phyloP scores from a whole-genome alignment of 768 basidiomycete genomes.

The Sarcodon sp. region DNA sequence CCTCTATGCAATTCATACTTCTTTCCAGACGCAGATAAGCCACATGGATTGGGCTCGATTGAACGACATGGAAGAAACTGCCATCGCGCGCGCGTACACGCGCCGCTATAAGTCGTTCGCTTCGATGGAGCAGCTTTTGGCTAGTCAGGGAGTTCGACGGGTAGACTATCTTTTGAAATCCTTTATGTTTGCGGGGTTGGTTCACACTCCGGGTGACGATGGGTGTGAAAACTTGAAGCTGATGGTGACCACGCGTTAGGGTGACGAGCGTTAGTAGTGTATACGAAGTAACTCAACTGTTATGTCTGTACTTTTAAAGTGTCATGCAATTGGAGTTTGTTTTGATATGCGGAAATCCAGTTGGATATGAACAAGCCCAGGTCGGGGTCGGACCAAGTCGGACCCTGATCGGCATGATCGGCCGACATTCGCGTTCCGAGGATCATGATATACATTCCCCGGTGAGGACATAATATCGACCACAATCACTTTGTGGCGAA shows the following conservation, averaged over 20 bases:
- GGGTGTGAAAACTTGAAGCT: slow-evolving; percentile 13
- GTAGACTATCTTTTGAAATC: slow-evolving; percentile 24
- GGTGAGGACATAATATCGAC: too few species aligned
- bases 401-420: too few species aligned
- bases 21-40: slow-evolving; percentile 26
- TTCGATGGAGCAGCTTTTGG: slow-evolving; percentile 17
- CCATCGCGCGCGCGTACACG: slow-evolving; percentile 22
- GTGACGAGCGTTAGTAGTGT: too few species aligned
- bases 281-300: too few species aligned
- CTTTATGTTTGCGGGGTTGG: slow-evolving; percentile 23
- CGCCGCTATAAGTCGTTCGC: slow-evolving; percentile 19
- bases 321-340: too few species aligned
- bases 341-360: too few species aligned
- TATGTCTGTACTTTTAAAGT: too few species aligned
- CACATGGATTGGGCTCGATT: slow-evolving; percentile 22
- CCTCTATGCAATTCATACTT: slow-evolving; percentile 32
- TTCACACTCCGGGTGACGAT: slow-evolving; percentile 12
- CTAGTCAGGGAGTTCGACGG: slow-evolving; percentile 24
- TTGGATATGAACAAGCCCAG: too few species aligned
- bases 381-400: too few species aligned
- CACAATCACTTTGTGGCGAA: too few species aligned
- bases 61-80: slow-evolving; percentile 14
- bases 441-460: too few species aligned
- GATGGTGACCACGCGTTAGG: slow-evolving; percentile 3
- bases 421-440: too few species aligned